Conservation (phyloP, 2,329 filamentous ascomycete genomes). For the Xylaria sp. region DNA sequence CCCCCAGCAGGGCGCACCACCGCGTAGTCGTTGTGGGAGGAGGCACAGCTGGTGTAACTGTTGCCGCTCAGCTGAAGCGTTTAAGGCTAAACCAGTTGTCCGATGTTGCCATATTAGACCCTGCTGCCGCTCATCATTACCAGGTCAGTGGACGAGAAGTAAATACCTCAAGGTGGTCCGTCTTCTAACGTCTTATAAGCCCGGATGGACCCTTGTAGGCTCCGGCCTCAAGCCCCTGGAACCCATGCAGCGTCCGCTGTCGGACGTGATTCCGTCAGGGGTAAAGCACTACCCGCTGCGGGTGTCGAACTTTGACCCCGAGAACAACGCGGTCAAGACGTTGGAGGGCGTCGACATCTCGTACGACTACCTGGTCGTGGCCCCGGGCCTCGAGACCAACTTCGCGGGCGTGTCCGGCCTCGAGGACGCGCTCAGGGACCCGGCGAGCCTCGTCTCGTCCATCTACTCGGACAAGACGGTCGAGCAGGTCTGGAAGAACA, state of each 20-base stretch:
- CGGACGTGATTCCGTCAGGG: constrained; percentile 36
- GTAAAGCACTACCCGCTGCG: constrained; percentile 41
- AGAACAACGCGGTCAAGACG: constrained; percentile 41
- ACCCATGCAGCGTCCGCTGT: constrained; percentile 34
- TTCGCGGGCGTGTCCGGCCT: constrained; percentile 40
- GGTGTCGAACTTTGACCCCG: constrained; percentile 40
- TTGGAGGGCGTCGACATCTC: constrained; percentile 40
- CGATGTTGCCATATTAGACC: constrained; percentile 42
- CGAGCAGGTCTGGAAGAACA: constrained; percentile 41
- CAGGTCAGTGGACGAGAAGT: constrained; percentile 28
- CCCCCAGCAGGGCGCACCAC: constrained; percentile 49
- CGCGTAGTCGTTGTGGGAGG: constrained; percentile 69
- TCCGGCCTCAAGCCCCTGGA: constrained; percentile 38
- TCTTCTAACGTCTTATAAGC: constrained; percentile 26
- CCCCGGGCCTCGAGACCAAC: constrained; percentile 42
- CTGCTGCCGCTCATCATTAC: constrained; percentile 40
- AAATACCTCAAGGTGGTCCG: background rate
- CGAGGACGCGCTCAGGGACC: constrained; percentile 39
- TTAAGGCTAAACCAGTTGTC: constrained; percentile 33
- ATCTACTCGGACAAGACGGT: constrained; percentile 42
- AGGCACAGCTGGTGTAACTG: constrained; percentile 65
- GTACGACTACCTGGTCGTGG: constrained; percentile 43
- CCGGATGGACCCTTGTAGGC: constrained; percentile 44
- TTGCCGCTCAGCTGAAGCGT: constrained; percentile 67
- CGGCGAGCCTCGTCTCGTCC: constrained; percentile 39